A percentile compares a stretch with the other conserved stretches of the same genome.
Evolutionary conservation across 768 basidiomycete species (phyloP).

Genomic region (Mycena metata): DNA sequence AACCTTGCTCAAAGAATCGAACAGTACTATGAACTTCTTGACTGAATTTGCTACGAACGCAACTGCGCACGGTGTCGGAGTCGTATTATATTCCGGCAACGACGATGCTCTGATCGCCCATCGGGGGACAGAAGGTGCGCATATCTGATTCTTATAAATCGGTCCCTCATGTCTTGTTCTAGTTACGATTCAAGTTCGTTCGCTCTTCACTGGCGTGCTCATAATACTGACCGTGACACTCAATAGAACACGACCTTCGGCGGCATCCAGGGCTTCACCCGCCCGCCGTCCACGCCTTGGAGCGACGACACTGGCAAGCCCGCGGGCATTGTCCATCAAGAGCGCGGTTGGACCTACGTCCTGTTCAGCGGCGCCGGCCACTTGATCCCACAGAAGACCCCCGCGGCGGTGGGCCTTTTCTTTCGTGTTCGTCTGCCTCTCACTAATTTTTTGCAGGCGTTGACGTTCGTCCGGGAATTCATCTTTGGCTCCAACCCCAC

Average conservation of each 20-base stretch:
- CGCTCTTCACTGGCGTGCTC: neutral
- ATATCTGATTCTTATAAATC: neutral
- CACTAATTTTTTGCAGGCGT: constrained; percentile 57
- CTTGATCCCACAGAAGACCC: constrained; percentile 52
- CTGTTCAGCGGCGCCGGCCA: constrained; percentile 60
- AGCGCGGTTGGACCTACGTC: constrained; percentile 74
- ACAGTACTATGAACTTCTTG: constrained; percentile 74
- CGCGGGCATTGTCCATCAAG: constrained; percentile 81
- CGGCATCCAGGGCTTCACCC: constrained; percentile 80
- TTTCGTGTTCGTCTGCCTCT: neutral
- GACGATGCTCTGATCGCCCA: constrained; percentile 78
- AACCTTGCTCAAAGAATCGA: constrained; percentile 1
- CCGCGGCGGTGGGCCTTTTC: constrained; percentile 52
- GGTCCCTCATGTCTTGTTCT: constrained; percentile 24
- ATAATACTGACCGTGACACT: constrained; percentile 24
- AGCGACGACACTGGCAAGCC: constrained; percentile 67
- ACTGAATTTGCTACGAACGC: constrained; percentile 77
- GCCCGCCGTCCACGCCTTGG: constrained; percentile 78
- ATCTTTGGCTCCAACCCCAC: constrained; percentile 72
- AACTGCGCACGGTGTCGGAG: constrained; percentile 60
- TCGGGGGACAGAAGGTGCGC: constrained; percentile 71
- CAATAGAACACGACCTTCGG: constrained; percentile 83
- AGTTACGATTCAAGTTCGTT: constrained; percentile 69
- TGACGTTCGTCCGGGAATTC: constrained; percentile 75
- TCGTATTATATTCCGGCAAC: constrained; percentile 78